phyloP scores from a whole-genome alignment of 306 rosid genomes.

The Leucaena leucocephala region DNA sequence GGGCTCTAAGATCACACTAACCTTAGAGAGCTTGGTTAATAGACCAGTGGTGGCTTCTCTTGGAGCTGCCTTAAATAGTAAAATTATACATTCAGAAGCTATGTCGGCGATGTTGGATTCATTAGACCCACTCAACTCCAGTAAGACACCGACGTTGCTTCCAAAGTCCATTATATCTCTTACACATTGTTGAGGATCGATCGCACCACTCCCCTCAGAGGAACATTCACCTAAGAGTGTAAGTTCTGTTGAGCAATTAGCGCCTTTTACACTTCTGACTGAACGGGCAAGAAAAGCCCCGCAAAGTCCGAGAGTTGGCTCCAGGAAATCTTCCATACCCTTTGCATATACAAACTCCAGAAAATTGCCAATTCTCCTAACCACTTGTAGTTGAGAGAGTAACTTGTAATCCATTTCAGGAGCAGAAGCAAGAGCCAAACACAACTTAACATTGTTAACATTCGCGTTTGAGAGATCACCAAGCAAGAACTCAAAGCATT shows the following conservation, averaged over 20 bases:
- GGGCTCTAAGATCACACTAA: constrained; percentile 72
- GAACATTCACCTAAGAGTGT: constrained; percentile 61
- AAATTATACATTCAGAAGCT: constrained; percentile 84
- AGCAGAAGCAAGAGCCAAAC: constrained; percentile 90
- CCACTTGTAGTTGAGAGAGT: constrained; percentile 91
- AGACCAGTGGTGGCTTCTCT: constrained; percentile 92
- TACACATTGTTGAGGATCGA: constrained; percentile 78
- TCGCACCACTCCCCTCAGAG: constrained; percentile 49
- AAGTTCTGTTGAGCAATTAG: constrained; percentile 60
- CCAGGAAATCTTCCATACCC: constrained; percentile 92
- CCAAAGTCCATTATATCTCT: constrained; percentile 88
- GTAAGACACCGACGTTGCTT: constrained; percentile 71
- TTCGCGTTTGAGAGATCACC: constrained; percentile 93
- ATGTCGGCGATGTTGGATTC: constrained; percentile 62
- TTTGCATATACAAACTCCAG: constrained; percentile 83
- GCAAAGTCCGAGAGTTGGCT: constrained; percentile 88
- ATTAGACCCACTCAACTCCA: constrained; percentile 65
- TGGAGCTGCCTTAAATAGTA: constrained; percentile 85
- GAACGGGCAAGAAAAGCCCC: constrained; percentile 89
- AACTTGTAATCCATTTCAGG: constrained; percentile 93
- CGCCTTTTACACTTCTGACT: constrained; percentile 62
- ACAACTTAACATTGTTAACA: constrained; percentile 81
- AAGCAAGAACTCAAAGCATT: constrained; percentile 94
- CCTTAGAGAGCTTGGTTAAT: constrained; percentile 81
- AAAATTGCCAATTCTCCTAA: constrained; percentile 85